Percentiles rank a stretch among this genome's conserved stretches.
Conservation (phyloP, 139 green algal genomes). For the Volvox reticuliferus region DNA sequence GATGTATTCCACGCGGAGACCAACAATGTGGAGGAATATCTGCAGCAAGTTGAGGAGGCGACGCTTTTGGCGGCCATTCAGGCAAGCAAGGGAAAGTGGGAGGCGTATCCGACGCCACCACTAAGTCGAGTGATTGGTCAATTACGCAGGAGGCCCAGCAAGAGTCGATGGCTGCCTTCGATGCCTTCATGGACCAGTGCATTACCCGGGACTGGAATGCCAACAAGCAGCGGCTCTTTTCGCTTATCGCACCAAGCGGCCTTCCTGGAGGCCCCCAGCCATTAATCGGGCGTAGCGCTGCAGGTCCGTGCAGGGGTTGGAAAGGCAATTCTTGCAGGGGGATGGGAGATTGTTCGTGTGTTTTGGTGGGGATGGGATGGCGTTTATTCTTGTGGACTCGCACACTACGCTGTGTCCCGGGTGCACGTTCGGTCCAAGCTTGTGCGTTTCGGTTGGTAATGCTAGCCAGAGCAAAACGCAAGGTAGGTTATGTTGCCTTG, state of each 20-base stretch:
- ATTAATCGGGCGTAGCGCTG: constrained; percentile 41
- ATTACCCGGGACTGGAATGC: constrained; percentile 76
- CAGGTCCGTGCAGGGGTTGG: neutral
- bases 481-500: too few relatives aligned
- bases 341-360: too few relatives aligned
- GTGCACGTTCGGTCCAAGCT: too few relatives aligned
- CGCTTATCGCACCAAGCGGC: constrained; percentile 69
- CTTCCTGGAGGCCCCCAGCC: constrained; percentile 19
- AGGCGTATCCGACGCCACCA: too few relatives aligned
- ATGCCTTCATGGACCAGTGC: constrained; percentile 83
- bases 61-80: constrained; percentile 66
- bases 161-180: constrained; percentile 78
- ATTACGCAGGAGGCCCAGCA: constrained; percentile 82
- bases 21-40: constrained; percentile 84
- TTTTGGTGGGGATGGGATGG: too few relatives aligned
- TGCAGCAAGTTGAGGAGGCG: constrained; percentile 86
- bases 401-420: too few relatives aligned
- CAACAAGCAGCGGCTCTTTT: constrained; percentile 83
- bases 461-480: too few relatives aligned
- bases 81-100: neutral
- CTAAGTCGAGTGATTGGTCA: too few relatives aligned
- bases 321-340: neutral
- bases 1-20: constrained; percentile 86
- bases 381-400: too few relatives aligned
- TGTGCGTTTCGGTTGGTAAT: too few relatives aligned